Evolutionary conservation across 2,329 filamentous ascomycete species (phyloP), one percentile per base, ranked within the genome.

Genomic region (Alternaria brassicae): DNA sequence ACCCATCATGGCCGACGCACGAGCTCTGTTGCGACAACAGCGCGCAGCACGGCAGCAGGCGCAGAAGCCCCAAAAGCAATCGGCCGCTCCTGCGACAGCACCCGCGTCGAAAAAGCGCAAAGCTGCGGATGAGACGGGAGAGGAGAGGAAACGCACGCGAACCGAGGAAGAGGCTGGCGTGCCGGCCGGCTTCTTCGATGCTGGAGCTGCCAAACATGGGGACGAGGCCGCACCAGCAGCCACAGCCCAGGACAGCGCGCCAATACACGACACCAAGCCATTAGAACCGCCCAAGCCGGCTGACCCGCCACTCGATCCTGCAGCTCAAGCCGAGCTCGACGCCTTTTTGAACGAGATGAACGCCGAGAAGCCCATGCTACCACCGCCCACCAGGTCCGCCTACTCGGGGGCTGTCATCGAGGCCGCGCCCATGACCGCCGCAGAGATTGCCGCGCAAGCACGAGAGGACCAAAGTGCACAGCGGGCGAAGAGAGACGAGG

Each of bases 341-440:
- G 93, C 72, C 15, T 76, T 77, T 53, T 45, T 77, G 59, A 61
- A 60, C 37, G 79, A 80, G 39, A 79, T 91, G 8, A 88, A 93
- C 73, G 91, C 96, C 71, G 87, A 89, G 53, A 95, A 91, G 91
- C 53, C 66, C 9, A 90, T 91, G 2, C 91, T 91, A 8, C 96
- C 96, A 73, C 90, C 97, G 74, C 90, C 91, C 3, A 88, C 96
- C 55, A 34, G 41, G 19, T 32, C 42, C 17, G 48, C 68, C 13
- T 71, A 75, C 13, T 67, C 74, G 0, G 72, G 70, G 40, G 79
- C 80, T 6, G 79, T 80, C 7, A 81, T 83, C 47, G 78, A 80
- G 52, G 76, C 81, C 6, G 79, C 80, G 8, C 79, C 81, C 12
- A 78, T 82, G 77, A 77, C 80, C 2, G 80, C 79, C 2, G 80